These are phyloP conservation scores for Bombardia bombarda DNA, from an alignment of 495 filamentous ascomycete species.

Conservation along the genomic window DNA sequence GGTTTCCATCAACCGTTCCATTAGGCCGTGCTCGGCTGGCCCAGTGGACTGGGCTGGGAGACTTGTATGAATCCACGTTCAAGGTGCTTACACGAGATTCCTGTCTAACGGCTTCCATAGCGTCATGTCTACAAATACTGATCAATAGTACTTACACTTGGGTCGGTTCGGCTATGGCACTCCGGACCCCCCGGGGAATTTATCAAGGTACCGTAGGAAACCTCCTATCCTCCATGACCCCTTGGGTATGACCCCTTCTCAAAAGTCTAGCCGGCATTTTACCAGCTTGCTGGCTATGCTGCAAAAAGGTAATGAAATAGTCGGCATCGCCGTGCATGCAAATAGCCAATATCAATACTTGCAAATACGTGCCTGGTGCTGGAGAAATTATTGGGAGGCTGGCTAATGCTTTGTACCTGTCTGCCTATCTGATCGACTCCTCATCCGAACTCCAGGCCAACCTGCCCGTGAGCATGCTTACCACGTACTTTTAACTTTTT, in stretches of 20 bases:
- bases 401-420: constrained; percentile 1
- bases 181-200: no score
- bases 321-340: constrained; percentile 10
- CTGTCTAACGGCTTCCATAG: no score
- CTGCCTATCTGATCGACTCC: constrained; percentile 13
- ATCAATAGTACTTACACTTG: no score
- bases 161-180: no score
- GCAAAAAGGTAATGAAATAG: constrained; percentile 12
- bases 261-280: constrained; percentile 30
- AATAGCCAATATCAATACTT: constrained; percentile 24
- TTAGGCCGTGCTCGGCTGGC: constrained; percentile 12
- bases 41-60: constrained; percentile 14
- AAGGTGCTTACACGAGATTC: no score
- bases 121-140: no score
- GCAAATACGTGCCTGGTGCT: constrained; percentile 13
- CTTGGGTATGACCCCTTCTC: no score
- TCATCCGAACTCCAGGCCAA: constrained; percentile 8
- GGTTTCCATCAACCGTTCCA: no score
- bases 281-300: constrained; percentile 27
- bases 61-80: no score
- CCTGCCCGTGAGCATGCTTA: not conserved
- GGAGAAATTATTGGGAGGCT: constrained; percentile 22
- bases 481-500: not conserved
- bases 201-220: no score
- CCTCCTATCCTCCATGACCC: no score